Conservation (phyloP, 1,284 basidiomycete species). For the Papiliotrema laurentii region DNA sequence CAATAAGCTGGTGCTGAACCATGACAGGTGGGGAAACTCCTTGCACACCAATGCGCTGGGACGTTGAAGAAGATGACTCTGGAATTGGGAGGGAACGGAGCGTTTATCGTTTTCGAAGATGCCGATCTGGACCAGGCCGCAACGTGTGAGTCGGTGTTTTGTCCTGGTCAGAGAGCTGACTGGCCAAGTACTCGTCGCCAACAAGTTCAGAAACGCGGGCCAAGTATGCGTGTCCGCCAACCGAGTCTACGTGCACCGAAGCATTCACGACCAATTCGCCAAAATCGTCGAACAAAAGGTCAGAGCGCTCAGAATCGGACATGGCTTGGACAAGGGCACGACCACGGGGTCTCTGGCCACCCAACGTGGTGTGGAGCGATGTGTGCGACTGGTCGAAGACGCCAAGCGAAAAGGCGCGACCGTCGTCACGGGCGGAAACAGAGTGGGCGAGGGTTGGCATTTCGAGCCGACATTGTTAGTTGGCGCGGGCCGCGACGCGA, state of each 20-base stretch:
- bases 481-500: conserved; percentile 65
- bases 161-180: not conserved
- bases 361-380: conserved; percentile 73
- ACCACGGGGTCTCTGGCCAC: conserved; percentile 91
- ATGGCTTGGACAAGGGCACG: conserved; percentile 67
- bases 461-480: conserved; percentile 79
- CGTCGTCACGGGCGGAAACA: conserved; percentile 76
- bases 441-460: conserved; percentile 54
- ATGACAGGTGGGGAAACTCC: conserved; percentile 16
- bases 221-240: conserved; percentile 66
- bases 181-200: conserved; percentile 59
- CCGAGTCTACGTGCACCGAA: conserved; percentile 70
- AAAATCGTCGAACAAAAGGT: conserved; percentile 50
- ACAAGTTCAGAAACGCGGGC: conserved; percentile 83
- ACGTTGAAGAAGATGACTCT: conserved; percentile 50
- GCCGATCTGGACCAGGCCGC: conserved; percentile 42
- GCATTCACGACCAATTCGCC: conserved; percentile 31
- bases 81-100: conserved; percentile 47
- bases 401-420: conserved; percentile 74
- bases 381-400: conserved; percentile 73
- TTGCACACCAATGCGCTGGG: conserved; percentile 10
- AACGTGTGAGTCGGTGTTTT: conserved; percentile 7
- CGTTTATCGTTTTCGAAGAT: conserved; percentile 43
- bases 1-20: not conserved
- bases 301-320: conserved; percentile 75